Conservation (phyloP, 2,329 filamentous ascomycete genomes). For the Cladosporium sp. region DNA sequence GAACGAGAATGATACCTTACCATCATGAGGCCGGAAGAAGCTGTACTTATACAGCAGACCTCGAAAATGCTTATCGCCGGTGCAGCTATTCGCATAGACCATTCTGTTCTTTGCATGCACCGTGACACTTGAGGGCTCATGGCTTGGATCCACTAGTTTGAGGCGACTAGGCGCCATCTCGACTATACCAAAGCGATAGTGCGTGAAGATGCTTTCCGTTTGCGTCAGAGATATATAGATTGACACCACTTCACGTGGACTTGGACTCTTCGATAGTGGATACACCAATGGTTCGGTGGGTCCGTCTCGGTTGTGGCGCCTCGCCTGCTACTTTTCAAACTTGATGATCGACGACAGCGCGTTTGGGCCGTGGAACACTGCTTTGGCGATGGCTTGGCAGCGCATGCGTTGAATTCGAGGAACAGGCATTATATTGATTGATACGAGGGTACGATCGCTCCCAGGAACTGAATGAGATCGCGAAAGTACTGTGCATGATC, state of each 20-base stretch:
- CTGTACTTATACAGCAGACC: neutral
- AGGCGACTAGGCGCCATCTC: slow-evolving; percentile 2
- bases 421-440: neutral
- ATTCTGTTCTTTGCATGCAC: neutral
- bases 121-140: neutral
- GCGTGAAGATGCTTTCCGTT: neutral
- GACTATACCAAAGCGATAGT: neutral
- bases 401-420: neutral
- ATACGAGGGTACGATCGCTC: neutral
- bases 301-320: neutral
- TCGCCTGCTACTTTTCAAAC: neutral
- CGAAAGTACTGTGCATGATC: too few species aligned
- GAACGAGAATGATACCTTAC: neutral
- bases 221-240: slow-evolving; percentile 6
- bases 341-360: slow-evolving; percentile 1
- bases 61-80: neutral
- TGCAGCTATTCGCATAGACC: neutral
- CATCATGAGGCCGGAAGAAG: neutral
- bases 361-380: neutral
- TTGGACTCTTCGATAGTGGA: neutral
- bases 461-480: too few species aligned
- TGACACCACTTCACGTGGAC: neutral
- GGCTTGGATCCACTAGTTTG: neutral
- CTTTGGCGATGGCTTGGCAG: neutral
- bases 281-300: neutral